phyloP scores from a whole-genome alignment of 495 filamentous ascomycete genomes.

The Pseudotulostoma volvatum region DNA sequence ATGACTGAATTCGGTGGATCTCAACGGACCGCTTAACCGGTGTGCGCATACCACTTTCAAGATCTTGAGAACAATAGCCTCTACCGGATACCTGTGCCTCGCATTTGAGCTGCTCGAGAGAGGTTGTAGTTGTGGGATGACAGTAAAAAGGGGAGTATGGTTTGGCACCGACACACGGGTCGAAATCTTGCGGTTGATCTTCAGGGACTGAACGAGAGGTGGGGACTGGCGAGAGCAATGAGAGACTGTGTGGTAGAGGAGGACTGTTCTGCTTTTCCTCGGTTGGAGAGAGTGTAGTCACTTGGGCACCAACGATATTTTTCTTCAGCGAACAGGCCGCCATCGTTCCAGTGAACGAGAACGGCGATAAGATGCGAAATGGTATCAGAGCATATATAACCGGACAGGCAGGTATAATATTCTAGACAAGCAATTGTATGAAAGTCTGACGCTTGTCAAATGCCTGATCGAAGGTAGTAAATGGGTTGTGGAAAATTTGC shows the following conservation, averaged over 20 bases:
- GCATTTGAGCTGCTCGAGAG: constrained; percentile 27
- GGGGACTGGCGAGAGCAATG: not conserved
- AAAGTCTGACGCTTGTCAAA: no score
- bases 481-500: no score
- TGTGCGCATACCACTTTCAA: constrained; percentile 14
- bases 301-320: not conserved
- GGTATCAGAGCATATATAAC: no score
- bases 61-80: constrained; percentile 11
- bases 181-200: constrained; percentile 16
- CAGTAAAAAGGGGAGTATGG: constrained; percentile 46
- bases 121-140: constrained; percentile 34
- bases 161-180: constrained; percentile 27
- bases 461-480: no score
- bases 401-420: no score
- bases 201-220: constrained; percentile 1
- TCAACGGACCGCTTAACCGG: constrained; percentile 5
- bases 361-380: no score
- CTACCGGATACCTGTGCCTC: constrained; percentile 19
- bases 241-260: not conserved
- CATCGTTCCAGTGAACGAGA: no score
- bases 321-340: not conserved
- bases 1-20: constrained; percentile 11
- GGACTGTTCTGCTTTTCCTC: not conserved
- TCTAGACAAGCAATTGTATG: no score
- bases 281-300: not conserved